A percentile compares a stretch with the other conserved stretches of the same genome.
Conservation (phyloP, 371 early-diverging fungal species). For the Mucor saturninus region DNA sequence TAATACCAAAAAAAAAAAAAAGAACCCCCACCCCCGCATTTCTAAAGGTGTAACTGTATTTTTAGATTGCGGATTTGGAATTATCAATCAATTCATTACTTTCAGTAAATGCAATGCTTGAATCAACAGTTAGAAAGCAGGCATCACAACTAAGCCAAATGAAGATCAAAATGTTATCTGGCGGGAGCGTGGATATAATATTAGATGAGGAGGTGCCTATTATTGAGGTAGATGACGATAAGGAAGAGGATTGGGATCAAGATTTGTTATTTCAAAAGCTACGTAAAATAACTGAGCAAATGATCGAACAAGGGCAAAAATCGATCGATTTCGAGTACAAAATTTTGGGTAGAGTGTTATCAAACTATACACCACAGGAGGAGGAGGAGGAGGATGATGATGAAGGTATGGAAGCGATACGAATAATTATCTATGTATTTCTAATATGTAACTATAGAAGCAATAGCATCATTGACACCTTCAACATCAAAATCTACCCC, state of each 20-base stretch:
- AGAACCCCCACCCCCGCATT: constrained; percentile 9
- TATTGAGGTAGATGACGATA: constrained; percentile 3
- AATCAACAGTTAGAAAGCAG: constrained; percentile 55
- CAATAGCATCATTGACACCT: not conserved
- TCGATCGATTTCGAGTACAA: constrained; percentile 48
- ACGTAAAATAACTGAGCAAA: constrained; percentile 40
- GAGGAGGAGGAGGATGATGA: constrained; percentile 14
- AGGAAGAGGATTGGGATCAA: constrained; percentile 50
- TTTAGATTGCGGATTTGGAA: constrained; percentile 60
- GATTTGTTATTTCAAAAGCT: constrained; percentile 45
- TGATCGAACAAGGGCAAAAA: constrained; percentile 48
- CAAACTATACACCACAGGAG: constrained; percentile 29
- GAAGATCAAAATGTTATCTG: constrained; percentile 32
- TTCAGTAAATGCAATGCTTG: constrained; percentile 57
- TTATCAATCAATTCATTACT: constrained; percentile 54
- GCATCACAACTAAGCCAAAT: constrained; percentile 51
- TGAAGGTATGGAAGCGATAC: not conserved
- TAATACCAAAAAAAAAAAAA: constrained; percentile 7
- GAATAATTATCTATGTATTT: not conserved
- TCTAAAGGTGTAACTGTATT: not conserved
- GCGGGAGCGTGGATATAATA: constrained; percentile 1
- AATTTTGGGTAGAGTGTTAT: constrained; percentile 43
- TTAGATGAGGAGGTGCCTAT: constrained; percentile 1
- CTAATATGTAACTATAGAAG: not conserved
- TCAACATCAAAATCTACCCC: not conserved